Base-by-base conservation (phyloP, 495 filamentous ascomycete genomes). In the Endocarpon pusillum region DNA sequence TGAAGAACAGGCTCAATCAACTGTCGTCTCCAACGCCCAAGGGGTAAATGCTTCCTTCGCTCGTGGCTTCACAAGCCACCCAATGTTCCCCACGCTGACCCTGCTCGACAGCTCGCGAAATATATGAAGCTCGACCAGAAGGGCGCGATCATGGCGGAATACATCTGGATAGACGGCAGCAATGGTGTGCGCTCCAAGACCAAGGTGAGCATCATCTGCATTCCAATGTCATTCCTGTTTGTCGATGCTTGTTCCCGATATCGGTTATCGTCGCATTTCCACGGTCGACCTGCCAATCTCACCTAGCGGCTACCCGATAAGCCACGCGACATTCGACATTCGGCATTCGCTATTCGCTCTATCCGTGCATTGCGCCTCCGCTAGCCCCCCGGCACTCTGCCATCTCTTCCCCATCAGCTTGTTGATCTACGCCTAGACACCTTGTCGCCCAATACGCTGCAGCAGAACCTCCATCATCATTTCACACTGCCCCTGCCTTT, bases 91-190 rank as follows among this genome's bases (percentile, higher is more conserved):
- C 12, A 31, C 28, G 19, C 12, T n/a, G 28, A 31, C 19, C 7
- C 28, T 31, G 28, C 18, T 44, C 33, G 36, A 50, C 57, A 94
- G 83, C 75, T 94, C 58, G 54, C 78, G 53, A 93, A 94, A 58
- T 97, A 92, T 71, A 69, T 87, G 59, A 61, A 66, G 45, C 80
- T 97, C 42, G 75, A 83, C 52, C 89, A 96, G 67, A 80, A 78
- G 49, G 85, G 84, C 52, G 61, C 52, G 22, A 59, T 84, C 44
- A 81, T 87, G 52, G 84, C 84, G 40, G 89, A 97, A 64, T 97
- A 94, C 67, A 75, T 97, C 65, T 97, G 89, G 89, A 86, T 97
- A 49, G 89, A 97, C 55, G 58, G 72, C 45, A 53, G 55, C 39
- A 78, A 76, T 49, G 78, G 75, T 41, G 65, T 76, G 45, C 81